Evolutionary conservation across 768 basidiomycete genomes (phyloP), one percentile per base, ranked within the genome.

Genomic region (Lentinula detonsa): DNA sequence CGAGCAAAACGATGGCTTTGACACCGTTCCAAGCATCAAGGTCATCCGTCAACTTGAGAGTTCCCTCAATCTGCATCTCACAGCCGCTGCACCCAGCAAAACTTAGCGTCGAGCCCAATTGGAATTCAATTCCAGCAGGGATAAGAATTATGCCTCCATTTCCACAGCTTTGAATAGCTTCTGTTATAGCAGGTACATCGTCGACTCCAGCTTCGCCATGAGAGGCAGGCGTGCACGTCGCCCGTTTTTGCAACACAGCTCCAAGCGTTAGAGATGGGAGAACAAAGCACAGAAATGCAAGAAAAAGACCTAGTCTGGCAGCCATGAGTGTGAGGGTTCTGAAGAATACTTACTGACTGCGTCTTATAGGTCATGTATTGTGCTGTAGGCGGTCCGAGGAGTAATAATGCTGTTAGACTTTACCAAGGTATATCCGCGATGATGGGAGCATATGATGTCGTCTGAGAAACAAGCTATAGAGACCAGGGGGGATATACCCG

Each of bases 111-210:
- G 67, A 68, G 5, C 70, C 69, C 35, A 73, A 65, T 35, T 66
- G 62, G 39, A 68, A 72, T 1, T 64, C 65, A 16, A 58, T 63
- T 6, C 70, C 69, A 15, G 68, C 70, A 23, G 71, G 68, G 40
- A 73, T 67, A 35, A 71, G 66, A 23, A 72, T 72, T 37, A 69
- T 68, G 6, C 72, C 71, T 9, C 70, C 70, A 35, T 70, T 70
- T 1, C 72, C 72, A 45, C 71, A 73, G 35, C 69, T 66, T 56
- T 70, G 63, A 52, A 73, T 66, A 33, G 71, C 71, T 7, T 67
- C 67, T 50, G 66, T 60, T 18, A 72, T 72, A 55, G 72, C 69
- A 28, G 69, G 71, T 11, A 72, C 70, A 53, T 73, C 72, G 49
- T 73, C 72, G 9, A 59, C 61, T 9, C 65, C 66, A 8, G 70